A percentile compares a stretch with the other conserved stretches of the same genome.
phyloP scores from a whole-genome alignment of 371 early-diverging fungal genomes.

The Enterospora canceri region DNA sequence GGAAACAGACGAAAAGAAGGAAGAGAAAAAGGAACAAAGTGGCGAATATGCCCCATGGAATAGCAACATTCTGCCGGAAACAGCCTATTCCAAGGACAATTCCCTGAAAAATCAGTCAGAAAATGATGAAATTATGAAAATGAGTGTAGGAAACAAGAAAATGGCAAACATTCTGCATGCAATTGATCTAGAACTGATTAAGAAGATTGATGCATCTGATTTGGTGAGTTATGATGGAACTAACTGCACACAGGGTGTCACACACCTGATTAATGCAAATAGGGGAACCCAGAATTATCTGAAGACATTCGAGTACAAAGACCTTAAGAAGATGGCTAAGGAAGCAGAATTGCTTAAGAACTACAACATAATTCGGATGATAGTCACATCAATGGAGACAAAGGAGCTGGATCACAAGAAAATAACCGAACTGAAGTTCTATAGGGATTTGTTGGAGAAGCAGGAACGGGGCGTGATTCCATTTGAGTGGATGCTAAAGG shows the following conservation, averaged over 20 bases:
- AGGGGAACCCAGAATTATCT: neutral
- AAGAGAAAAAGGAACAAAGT: neutral
- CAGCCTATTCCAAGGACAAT: conserved; percentile 2
- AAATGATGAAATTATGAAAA: conserved; percentile 6
- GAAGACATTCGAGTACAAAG: neutral
- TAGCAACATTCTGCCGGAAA: conserved; percentile 5
- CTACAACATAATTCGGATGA: conserved; percentile 18
- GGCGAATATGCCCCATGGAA: neutral
- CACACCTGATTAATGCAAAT: conserved; percentile 10
- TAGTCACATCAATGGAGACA: conserved; percentile 6
- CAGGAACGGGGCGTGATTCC: conserved; percentile 13
- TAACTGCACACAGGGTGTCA: neutral
- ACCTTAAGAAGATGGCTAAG: conserved; percentile 5
- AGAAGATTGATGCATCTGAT: conserved; percentile 5
- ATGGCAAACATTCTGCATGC: conserved; percentile 1
- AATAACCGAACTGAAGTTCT: neutral
- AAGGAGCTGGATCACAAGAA: conserved; percentile 1
- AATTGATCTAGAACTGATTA: conserved; percentile 13
- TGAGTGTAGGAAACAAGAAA: conserved; percentile 1
- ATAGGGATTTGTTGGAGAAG: conserved; percentile 7
- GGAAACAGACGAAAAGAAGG: neutral
- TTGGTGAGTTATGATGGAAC: conserved; percentile 24
- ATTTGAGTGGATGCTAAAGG: conserved; percentile 24
- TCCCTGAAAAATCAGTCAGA: conserved; percentile 5
- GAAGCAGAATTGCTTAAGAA: conserved; percentile 6